These are phyloP conservation scores for Ustulina deusta DNA, from an alignment of 2,329 filamentous ascomycete genomes.

Conservation along the genomic window DNA sequence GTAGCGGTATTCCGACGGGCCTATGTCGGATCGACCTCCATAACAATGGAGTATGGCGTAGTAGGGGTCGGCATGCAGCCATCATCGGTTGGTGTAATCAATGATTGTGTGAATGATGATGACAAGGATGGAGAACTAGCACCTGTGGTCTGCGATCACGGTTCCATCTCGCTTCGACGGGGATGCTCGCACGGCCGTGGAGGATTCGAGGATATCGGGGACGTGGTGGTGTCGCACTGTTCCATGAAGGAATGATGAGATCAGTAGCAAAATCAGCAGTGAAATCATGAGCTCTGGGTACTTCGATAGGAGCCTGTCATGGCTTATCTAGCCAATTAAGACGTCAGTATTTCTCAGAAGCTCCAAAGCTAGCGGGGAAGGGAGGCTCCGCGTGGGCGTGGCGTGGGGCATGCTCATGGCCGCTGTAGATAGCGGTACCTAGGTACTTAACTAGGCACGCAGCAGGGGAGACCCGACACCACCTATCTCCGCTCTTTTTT, in stretches of 20 bases:
- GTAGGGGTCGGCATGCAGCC: constrained; percentile 28
- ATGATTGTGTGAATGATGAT: neutral
- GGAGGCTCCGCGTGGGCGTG: constrained; percentile 31
- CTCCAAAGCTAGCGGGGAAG: constrained; percentile 2
- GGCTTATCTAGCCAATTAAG: constrained; percentile 22
- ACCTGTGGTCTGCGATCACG: constrained; percentile 4
- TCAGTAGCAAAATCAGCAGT: constrained; percentile 35
- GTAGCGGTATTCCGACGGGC: constrained; percentile 7
- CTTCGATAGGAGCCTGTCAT: constrained; percentile 1
- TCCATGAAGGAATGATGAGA: constrained; percentile 30
- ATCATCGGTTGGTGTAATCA: constrained; percentile 14
- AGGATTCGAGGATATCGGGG: neutral
- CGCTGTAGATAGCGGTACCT: neutral
- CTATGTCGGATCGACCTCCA: constrained; percentile 22
- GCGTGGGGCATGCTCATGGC: neutral
- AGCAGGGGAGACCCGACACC: too few relatives aligned
- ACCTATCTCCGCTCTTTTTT: too few relatives aligned
- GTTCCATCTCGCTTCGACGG: constrained; percentile 24
- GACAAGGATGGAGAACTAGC: neutral
- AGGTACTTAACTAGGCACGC: neutral
- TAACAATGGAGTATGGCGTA: constrained; percentile 28
- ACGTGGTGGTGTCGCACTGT: neutral
- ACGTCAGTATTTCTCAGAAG: constrained; percentile 20
- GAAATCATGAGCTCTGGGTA: constrained; percentile 32
- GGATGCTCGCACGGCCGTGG: neutral